Percentiles rank a stretch among this genome's conserved stretches.
Evolutionary conservation across 331 rosid genomes (phyloP).

Genomic region (Cydonia oblonga): DNA sequence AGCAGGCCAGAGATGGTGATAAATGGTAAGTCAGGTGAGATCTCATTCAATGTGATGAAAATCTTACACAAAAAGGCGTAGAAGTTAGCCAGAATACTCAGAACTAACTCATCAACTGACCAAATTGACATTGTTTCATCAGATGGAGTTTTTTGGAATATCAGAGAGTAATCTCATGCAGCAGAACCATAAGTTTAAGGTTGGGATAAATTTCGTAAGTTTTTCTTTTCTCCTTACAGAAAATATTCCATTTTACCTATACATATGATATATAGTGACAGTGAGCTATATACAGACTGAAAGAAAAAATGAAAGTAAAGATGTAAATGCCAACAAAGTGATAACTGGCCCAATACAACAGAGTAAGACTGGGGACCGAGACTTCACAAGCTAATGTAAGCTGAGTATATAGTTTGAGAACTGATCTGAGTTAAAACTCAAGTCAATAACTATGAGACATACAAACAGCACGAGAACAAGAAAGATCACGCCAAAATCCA

Average conservation of each 20-base stretch:
- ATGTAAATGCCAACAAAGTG: background rate
- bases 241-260: background rate
- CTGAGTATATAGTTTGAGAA: background rate
- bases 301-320: background rate
- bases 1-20: constrained; percentile 13
- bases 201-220: background rate
- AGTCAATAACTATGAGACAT: background rate
- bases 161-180: background rate
- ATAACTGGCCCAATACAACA: background rate
- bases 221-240: background rate
- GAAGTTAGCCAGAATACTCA: background rate
- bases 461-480: background rate
- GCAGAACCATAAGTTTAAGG: background rate
- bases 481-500: background rate
- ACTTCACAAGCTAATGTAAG: background rate
- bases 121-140: background rate
- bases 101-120: background rate
- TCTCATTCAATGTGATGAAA: background rate
- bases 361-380: background rate
- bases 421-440: background rate
- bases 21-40: background rate
- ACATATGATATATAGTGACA: background rate
- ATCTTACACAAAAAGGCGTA: background rate
- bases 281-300: background rate
- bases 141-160: background rate